phyloP scores from a whole-genome alignment of 2,329 filamentous ascomycete species.

The Didymella segeticola region DNA sequence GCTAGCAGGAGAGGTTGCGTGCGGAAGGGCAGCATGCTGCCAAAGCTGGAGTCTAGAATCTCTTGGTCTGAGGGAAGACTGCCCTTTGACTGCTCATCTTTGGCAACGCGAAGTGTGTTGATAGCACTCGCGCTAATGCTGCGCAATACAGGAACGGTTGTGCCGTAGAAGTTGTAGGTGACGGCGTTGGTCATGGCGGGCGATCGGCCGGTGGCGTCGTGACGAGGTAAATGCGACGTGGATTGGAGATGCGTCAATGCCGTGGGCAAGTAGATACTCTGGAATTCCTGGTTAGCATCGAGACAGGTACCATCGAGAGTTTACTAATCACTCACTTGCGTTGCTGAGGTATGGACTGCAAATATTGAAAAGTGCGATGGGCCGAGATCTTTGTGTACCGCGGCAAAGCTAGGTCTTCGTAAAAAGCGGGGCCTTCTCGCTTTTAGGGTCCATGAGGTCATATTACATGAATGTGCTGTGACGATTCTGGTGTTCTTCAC shows the following conservation, averaged over 20 bases:
- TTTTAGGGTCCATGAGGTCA: too few species aligned
- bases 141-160: constrained; percentile 22
- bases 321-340: not conserved
- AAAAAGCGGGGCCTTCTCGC: not conserved
- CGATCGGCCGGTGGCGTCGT: constrained; percentile 9
- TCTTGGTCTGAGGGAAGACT: constrained; percentile 22
- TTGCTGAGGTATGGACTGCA: not conserved
- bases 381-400: not conserved
- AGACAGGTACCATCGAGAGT: not conserved
- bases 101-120: constrained; percentile 24
- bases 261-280: not conserved
- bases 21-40: constrained; percentile 31
- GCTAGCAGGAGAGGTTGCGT: constrained; percentile 26
- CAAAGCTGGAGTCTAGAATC: constrained; percentile 25
- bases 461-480: too few species aligned
- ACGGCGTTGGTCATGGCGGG: constrained; percentile 24
- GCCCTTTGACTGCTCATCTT: constrained; percentile 23
- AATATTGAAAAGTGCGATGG: constrained; percentile 2
- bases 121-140: constrained; percentile 20
- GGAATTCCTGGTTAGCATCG: not conserved
- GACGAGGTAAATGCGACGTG: not conserved
- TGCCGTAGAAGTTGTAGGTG: constrained; percentile 27
- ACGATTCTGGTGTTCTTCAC: too few species aligned
- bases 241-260: not conserved
- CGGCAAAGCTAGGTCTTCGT: not conserved